Percentiles rank a stretch among this genome's conserved stretches.
Evolutionary conservation across 129 eudicot genomes (phyloP).

Genomic region (Ambrosia artemisiifolia): DNA sequence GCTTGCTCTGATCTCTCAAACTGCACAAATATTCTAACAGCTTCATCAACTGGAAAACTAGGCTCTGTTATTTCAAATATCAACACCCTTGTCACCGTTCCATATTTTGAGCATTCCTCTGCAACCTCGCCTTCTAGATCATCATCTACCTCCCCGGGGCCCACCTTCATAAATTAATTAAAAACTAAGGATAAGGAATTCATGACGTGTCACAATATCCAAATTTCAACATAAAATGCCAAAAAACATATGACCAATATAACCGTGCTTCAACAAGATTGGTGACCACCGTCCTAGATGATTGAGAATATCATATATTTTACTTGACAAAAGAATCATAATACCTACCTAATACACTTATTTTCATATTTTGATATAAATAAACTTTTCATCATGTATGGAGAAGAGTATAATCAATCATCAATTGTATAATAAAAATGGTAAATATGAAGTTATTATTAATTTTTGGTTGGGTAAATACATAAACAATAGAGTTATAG

Average conservation of each 20-base stretch:
- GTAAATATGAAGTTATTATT: too few species aligned
- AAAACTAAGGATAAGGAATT: not conserved
- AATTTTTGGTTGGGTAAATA: not conserved
- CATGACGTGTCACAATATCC: not conserved
- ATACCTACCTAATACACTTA: too few species aligned
- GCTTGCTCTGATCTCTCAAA: conserved; percentile 92
- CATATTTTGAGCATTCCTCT: conserved; percentile 81
- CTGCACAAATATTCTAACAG: conserved; percentile 91
- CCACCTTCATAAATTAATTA: conserved; percentile 47
- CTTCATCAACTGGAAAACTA: conserved; percentile 86
- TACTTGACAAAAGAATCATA: too few species aligned
- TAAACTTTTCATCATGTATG: too few species aligned
- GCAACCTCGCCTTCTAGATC: conserved; percentile 86
- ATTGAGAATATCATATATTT: too few species aligned
- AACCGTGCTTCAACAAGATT: too few species aligned
- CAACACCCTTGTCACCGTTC: conserved; percentile 81
- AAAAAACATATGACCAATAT: not conserved
- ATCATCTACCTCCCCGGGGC: conserved; percentile 94
- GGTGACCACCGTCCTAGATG: too few species aligned
- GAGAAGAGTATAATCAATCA: too few species aligned
- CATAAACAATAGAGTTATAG: too few species aligned
- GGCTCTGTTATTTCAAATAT: conserved; percentile 96
- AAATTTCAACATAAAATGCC: not conserved
- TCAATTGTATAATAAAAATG: not conserved
- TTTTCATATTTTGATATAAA: too few species aligned